These are phyloP conservation scores for Nakaseomyces nivariensis DNA, from an alignment of 1,139 yeast species.

Conservation along the genomic window DNA sequence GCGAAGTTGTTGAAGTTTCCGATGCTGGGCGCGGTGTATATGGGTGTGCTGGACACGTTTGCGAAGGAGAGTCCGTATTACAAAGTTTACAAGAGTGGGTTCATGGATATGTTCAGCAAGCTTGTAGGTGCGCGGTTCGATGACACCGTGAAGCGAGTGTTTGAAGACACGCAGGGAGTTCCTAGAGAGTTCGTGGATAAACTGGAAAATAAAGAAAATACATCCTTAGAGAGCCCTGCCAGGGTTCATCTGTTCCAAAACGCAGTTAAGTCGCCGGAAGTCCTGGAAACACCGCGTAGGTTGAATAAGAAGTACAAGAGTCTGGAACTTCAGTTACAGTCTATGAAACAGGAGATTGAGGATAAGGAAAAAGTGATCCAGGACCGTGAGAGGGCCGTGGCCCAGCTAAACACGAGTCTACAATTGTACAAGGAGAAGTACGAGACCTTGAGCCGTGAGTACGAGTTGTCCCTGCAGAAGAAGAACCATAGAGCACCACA, in stretches of 20 bases:
- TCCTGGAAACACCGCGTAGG: neutral
- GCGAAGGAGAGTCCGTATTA: conserved; percentile 22
- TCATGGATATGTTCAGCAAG: conserved; percentile 24
- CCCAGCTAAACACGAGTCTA: conserved; percentile 5
- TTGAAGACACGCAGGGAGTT: conserved; percentile 7
- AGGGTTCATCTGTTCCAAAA: neutral
- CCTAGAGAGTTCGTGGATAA: neutral
- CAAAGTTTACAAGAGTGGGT: conserved; percentile 27
- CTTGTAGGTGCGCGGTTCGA: conserved; percentile 20
- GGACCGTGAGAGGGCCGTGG: conserved; percentile 1
- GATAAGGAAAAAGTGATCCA: neutral
- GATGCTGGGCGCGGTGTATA: conserved; percentile 20
- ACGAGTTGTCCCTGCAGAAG: neutral
- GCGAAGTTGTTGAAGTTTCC: conserved; percentile 1
- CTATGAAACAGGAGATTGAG: conserved; percentile 1
- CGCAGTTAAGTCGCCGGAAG: neutral
- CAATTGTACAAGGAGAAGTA: conserved; percentile 18
- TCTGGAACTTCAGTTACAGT: conserved; percentile 2
- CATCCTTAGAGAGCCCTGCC: neutral
- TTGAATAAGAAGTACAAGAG: conserved; percentile 2
- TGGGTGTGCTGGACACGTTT: conserved; percentile 22
- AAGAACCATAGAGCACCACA: neutral
- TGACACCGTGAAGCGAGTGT: conserved; percentile 8
- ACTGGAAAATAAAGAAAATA: neutral
- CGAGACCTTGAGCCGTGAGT: conserved; percentile 8